A percentile compares a stretch with the other conserved stretches of the same genome.
Conservation (phyloP, 768 basidiomycete species). For the Russula sp. region DNA sequence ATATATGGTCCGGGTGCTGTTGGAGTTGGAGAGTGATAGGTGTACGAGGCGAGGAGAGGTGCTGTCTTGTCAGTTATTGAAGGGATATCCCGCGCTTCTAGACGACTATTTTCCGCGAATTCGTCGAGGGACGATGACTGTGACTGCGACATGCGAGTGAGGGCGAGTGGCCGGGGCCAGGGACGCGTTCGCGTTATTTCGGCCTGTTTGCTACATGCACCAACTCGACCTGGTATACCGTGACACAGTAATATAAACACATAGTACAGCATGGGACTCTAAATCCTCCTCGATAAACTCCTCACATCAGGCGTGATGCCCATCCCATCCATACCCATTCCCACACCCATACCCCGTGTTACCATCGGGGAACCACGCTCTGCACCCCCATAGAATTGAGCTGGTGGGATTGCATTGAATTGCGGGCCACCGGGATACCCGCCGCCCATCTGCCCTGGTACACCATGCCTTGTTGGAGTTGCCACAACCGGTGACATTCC, state of each 20-base stretch:
- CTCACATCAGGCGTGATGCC: slow-evolving; percentile 24
- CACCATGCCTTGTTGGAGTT: slow-evolving; percentile 28
- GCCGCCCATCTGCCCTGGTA: slow-evolving; percentile 27
- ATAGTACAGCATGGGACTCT: background rate
- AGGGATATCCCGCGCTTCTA: slow-evolving; percentile 33
- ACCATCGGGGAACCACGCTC: slow-evolving; percentile 25
- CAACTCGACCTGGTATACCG: no score
- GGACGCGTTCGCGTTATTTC: slow-evolving; percentile 24
- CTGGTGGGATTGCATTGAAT: slow-evolving; percentile 35
- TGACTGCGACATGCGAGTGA: slow-evolving; percentile 6
- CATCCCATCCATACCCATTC: slow-evolving; percentile 25
- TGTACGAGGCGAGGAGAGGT: slow-evolving; percentile 65
- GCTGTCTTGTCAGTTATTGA: slow-evolving; percentile 54
- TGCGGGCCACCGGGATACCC: slow-evolving; percentile 25
- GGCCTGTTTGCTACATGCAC: slow-evolving; percentile 6
- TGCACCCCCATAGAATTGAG: slow-evolving; percentile 37
- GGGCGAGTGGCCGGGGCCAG: background rate
- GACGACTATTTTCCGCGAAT: background rate
- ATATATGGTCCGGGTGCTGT: slow-evolving; percentile 77
- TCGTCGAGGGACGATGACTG: background rate
- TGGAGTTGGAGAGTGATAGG: slow-evolving; percentile 68
- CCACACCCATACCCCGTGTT: slow-evolving; percentile 16
- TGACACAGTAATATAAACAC: background rate
- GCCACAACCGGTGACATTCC: slow-evolving; percentile 17
- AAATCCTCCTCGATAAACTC: slow-evolving; percentile 20